Conservation (phyloP, 2,329 filamentous ascomycete genomes). For the Tolypocladium tropicale region DNA sequence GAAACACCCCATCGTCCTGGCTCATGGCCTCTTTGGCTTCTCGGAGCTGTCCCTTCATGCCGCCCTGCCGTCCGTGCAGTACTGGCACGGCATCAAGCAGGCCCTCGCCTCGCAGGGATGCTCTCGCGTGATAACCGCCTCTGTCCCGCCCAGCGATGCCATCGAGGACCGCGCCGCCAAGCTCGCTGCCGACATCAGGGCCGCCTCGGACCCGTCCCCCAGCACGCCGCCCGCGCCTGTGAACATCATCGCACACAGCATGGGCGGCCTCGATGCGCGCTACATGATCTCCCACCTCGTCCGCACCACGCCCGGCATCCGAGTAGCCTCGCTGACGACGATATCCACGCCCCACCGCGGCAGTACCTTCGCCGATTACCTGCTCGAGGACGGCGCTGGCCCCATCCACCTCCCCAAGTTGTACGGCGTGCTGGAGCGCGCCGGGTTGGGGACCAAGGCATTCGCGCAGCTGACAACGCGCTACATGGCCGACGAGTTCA, state of each 20-base stretch:
- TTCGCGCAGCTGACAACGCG: slow-evolving; percentile 49
- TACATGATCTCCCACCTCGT: slow-evolving; percentile 52
- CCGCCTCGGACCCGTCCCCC: slow-evolving; percentile 3
- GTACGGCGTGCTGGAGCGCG: slow-evolving; percentile 38
- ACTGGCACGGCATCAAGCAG: slow-evolving; percentile 55
- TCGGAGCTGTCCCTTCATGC: slow-evolving; percentile 42
- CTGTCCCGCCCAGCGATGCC: slow-evolving; percentile 49
- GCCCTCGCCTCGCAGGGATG: slow-evolving; percentile 40
- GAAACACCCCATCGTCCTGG: slow-evolving; percentile 52
- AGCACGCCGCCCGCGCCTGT: slow-evolving; percentile 40
- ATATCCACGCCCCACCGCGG: slow-evolving; percentile 46
- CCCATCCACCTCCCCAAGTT: slow-evolving; percentile 40
- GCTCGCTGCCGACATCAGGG: slow-evolving; percentile 43
- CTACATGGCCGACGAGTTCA: slow-evolving; percentile 51
- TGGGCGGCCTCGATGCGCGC: slow-evolving; percentile 55
- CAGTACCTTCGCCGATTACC: slow-evolving; percentile 44
- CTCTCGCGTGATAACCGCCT: slow-evolving; percentile 46
- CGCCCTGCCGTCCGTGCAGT: slow-evolving; percentile 45
- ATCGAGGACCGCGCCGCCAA: slow-evolving; percentile 50
- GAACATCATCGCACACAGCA: slow-evolving; percentile 64
- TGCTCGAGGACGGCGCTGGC: slow-evolving; percentile 33
- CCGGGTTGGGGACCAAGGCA: slow-evolving; percentile 47
- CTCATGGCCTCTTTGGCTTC: slow-evolving; percentile 56
- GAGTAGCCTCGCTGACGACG: slow-evolving; percentile 42
- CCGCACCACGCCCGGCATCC: slow-evolving; percentile 26